phyloP scores from a whole-genome alignment of 73 alveolate species.

The Symbiodinium natans region DNA sequence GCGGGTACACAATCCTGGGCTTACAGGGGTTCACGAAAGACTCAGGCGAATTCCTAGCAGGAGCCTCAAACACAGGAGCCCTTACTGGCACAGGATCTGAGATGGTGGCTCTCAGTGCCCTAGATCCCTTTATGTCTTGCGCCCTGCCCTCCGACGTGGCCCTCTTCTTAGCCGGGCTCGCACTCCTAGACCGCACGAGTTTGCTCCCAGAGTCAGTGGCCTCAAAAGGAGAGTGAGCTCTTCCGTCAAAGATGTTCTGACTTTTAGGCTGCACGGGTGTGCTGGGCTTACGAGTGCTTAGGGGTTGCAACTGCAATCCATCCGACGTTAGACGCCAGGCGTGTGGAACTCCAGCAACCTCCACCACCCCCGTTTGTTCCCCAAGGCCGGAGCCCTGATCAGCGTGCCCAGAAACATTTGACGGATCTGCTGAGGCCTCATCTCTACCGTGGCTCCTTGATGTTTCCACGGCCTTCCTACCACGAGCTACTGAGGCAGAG shows the following conservation, averaged over 20 bases:
- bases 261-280: background rate
- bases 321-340: background rate
- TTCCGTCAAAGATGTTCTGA: background rate
- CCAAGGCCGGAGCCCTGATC: background rate
- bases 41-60: background rate
- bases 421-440: background rate
- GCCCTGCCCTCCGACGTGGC: background rate
- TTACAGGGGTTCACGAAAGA: background rate
- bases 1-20: background rate
- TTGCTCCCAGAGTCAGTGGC: background rate
- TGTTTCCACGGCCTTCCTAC: background rate
- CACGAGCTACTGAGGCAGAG: background rate
- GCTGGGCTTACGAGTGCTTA: background rate
- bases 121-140: background rate
- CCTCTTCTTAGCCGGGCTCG: background rate
- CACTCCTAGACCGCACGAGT: background rate
- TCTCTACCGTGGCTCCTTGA: background rate
- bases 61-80: background rate
- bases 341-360: background rate
- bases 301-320: background rate
- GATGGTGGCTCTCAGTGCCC: background rate
- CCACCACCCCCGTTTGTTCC: background rate
- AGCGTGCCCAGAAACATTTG: background rate
- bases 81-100: background rate
- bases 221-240: background rate